phyloP scores from a whole-genome alignment of 495 filamentous ascomycete species.

The Aspergillus conjunctus region DNA sequence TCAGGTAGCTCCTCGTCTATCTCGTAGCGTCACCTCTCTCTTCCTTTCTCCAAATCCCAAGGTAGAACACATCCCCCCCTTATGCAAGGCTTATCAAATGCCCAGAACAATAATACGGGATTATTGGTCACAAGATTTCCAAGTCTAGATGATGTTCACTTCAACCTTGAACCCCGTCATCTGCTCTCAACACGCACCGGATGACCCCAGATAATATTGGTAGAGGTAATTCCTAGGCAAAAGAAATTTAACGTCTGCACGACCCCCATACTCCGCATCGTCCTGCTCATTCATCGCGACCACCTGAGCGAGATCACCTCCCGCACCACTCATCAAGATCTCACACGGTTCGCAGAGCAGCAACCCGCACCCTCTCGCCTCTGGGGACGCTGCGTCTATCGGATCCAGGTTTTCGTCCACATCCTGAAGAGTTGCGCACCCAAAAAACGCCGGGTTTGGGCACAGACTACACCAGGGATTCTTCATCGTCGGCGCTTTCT shows the following conservation, averaged over 20 bases:
- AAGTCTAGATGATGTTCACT: background rate
- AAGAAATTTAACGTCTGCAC: slow-evolving; percentile 44
- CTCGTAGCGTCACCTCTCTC: too few relatives aligned
- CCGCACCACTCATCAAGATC: slow-evolving; percentile 25
- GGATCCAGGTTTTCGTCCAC: slow-evolving; percentile 20
- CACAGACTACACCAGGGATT: slow-evolving; percentile 47
- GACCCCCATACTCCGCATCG: slow-evolving; percentile 29
- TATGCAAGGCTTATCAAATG: too few relatives aligned
- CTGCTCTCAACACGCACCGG: background rate
- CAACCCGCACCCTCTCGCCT: slow-evolving; percentile 42
- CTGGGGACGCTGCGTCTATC: slow-evolving; percentile 5
- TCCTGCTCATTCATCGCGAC: slow-evolving; percentile 24
- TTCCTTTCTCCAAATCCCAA: too few relatives aligned
- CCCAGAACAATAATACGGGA: background rate
- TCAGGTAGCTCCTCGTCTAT: too few relatives aligned
- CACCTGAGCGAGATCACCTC: slow-evolving; percentile 34
- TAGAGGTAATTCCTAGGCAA: slow-evolving; percentile 19
- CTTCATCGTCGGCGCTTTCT: slow-evolving; percentile 13
- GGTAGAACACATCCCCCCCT: too few relatives aligned
- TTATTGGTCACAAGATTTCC: background rate
- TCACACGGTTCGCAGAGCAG: slow-evolving; percentile 42
- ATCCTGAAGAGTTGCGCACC: slow-evolving; percentile 28
- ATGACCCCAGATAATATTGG: slow-evolving; percentile 2
- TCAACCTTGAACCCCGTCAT: background rate
- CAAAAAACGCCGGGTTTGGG: slow-evolving; percentile 38